Evolutionary conservation across 495 filamentous ascomycete genomes (phyloP).

Genomic region (Aspergillus sclerotiicarbonarius): DNA sequence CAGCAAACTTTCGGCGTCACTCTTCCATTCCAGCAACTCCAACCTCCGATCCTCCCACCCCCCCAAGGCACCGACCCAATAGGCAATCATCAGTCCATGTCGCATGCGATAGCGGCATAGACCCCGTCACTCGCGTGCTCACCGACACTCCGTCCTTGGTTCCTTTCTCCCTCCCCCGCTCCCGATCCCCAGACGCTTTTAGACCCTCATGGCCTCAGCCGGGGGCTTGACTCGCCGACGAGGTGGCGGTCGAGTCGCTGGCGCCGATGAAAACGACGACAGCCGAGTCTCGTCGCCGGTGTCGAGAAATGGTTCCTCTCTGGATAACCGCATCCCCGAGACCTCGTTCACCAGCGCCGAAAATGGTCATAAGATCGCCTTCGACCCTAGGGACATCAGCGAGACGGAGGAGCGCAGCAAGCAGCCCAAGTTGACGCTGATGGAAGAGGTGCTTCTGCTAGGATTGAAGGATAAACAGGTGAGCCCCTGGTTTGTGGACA

Average conservation of each 20-base stretch:
- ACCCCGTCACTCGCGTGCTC: constrained; percentile 15
- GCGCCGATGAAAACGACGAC: constrained; percentile 56
- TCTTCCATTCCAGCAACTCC: constrained; percentile 3
- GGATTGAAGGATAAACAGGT: constrained; percentile 99
- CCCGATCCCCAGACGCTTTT: constrained; percentile 20
- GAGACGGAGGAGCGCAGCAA: constrained; percentile 96
- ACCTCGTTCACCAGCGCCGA: constrained; percentile 89
- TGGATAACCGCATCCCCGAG: constrained; percentile 70
- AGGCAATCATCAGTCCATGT: constrained; percentile 14
- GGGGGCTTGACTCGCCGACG: constrained; percentile 74
- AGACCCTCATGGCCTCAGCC: constrained; percentile 59
- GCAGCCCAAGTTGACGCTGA: constrained; percentile 95
- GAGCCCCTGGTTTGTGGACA: background rate
- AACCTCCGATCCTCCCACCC: background rate
- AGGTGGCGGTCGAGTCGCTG: constrained; percentile 63
- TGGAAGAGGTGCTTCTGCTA: constrained; percentile 95
- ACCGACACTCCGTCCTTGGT: constrained; percentile 6
- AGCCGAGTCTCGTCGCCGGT: constrained; percentile 70
- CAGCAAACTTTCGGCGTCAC: constrained; percentile 17
- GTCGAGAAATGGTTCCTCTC: constrained; percentile 55
- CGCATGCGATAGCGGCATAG: constrained; percentile 31
- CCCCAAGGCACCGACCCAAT: background rate
- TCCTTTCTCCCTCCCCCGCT: constrained; percentile 16
- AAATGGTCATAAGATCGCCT: constrained; percentile 98
- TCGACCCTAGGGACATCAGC: constrained; percentile 94